Evolutionary conservation across 768 basidiomycete species (phyloP).

Genomic region (Kwoniella bestiolae): DNA sequence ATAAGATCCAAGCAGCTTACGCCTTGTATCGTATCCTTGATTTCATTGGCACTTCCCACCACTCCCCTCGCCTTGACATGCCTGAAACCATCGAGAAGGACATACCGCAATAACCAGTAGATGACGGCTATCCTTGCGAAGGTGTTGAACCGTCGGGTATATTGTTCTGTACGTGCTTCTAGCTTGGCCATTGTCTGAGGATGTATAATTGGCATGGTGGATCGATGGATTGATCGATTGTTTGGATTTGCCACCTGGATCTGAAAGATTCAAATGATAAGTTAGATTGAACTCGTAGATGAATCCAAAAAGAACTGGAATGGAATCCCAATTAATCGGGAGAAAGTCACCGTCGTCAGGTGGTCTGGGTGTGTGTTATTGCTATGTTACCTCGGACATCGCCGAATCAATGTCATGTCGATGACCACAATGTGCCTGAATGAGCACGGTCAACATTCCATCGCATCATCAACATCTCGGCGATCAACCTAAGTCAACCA

Average conservation of each 20-base stretch:
- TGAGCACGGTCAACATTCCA: too few relatives aligned
- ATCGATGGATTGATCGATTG: background rate
- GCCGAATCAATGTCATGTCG: too few relatives aligned
- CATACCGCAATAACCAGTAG: conserved; percentile 32
- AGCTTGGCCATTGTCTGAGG: conserved; percentile 6
- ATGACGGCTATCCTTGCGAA: conserved; percentile 36
- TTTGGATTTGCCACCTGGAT: background rate
- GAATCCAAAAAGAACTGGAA: too few relatives aligned
- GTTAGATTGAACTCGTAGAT: too few relatives aligned
- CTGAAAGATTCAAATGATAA: too few relatives aligned
- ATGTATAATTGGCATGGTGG: background rate
- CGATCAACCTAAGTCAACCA: too few relatives aligned
- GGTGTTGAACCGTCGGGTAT: conserved; percentile 20
- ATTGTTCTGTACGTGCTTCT: conserved; percentile 12
- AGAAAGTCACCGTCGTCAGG: background rate
- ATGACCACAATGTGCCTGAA: too few relatives aligned
- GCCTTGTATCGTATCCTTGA: conserved; percentile 22
- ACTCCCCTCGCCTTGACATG: conserved; percentile 53
- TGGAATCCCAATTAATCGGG: too few relatives aligned
- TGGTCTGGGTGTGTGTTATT: background rate
- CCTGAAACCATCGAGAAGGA: conserved; percentile 35
- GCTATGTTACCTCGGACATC: too few relatives aligned
- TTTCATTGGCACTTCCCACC: conserved; percentile 19
- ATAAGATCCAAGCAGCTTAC: too few relatives aligned
- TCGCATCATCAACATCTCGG: too few relatives aligned